phyloP scores from a whole-genome alignment of 2,329 filamentous ascomycete species.

The Knoxdaviesia capensis region DNA sequence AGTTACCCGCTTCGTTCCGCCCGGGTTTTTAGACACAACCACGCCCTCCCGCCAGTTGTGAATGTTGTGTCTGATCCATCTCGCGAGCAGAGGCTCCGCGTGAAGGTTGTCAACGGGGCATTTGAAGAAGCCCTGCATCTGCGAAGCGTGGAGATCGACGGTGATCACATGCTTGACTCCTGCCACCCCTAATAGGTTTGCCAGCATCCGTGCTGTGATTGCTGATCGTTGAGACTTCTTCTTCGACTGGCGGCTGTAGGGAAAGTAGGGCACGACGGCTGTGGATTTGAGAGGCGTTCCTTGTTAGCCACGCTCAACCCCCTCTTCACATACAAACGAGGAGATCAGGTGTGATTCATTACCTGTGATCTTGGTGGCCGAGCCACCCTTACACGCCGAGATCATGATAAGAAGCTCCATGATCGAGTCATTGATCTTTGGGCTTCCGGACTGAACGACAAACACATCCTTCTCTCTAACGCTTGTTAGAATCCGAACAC shows the following conservation, averaged over 20 bases:
- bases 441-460: constrained; percentile 90
- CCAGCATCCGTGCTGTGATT: constrained; percentile 92
- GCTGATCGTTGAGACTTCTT: constrained; percentile 95
- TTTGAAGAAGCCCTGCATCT: constrained; percentile 99
- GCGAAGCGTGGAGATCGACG: constrained; percentile 87
- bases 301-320: too few relatives aligned
- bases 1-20: constrained; percentile 91
- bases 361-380: constrained; percentile 93
- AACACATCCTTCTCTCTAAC: constrained; percentile 98
- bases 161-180: constrained; percentile 97
- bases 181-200: constrained; percentile 81
- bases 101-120: constrained; percentile 95
- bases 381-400: constrained; percentile 92
- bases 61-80: constrained; percentile 86
- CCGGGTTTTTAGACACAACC: constrained; percentile 94
- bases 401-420: constrained; percentile 99
- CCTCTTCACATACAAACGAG: background rate
- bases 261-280: constrained; percentile 89
- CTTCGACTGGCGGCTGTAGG: constrained; percentile 98
- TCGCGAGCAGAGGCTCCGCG: constrained; percentile 82
- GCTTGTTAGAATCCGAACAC: constrained; percentile 47
- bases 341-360: constrained; percentile 7
- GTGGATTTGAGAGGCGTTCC: constrained; percentile 2
- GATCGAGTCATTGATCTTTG: constrained; percentile 93
- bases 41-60: constrained; percentile 77